Evolutionary conservation across 371 early-diverging fungal species (phyloP).

Genomic region (Rhizopus delemar): DNA sequence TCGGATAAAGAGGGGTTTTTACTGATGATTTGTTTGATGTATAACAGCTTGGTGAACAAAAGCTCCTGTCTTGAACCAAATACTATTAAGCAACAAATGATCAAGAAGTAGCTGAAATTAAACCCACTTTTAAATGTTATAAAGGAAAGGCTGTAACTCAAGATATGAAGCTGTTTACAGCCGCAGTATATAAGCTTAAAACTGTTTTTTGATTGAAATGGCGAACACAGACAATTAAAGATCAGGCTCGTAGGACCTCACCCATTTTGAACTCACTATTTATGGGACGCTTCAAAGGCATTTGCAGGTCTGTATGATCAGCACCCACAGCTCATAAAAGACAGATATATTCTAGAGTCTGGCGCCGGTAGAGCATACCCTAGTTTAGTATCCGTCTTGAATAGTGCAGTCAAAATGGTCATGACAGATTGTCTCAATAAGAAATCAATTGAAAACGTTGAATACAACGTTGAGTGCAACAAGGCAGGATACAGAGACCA

Average conservation of each 20-base stretch:
- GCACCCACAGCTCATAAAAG: constrained; percentile 54
- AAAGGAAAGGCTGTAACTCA: constrained; percentile 29
- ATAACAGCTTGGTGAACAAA: background rate
- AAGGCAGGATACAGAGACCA: constrained; percentile 11
- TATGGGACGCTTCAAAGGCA: constrained; percentile 90
- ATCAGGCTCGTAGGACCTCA: constrained; percentile 76
- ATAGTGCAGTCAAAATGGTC: constrained; percentile 77
- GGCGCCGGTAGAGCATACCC: constrained; percentile 92
- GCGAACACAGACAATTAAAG: constrained; percentile 30
- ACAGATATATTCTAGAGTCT: constrained; percentile 80
- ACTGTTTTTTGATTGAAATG: background rate
- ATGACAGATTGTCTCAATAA: constrained; percentile 91
- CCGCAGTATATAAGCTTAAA: background rate
- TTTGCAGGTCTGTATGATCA: constrained; percentile 79
- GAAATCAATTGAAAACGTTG: constrained; percentile 77
- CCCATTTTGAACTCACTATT: constrained; percentile 86
- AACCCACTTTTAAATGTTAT: constrained; percentile 56
- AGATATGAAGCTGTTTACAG: background rate
- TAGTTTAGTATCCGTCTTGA: constrained; percentile 72
- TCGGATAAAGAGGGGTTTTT: too few species aligned
- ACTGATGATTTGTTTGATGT: too few species aligned
- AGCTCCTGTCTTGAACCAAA: background rate
- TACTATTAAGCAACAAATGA: constrained; percentile 35
- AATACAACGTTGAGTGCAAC: constrained; percentile 62
- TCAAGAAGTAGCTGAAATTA: constrained; percentile 40